These are phyloP conservation scores for Trametes punicea DNA, from an alignment of 768 basidiomycete genomes.

Conservation along the genomic window DNA sequence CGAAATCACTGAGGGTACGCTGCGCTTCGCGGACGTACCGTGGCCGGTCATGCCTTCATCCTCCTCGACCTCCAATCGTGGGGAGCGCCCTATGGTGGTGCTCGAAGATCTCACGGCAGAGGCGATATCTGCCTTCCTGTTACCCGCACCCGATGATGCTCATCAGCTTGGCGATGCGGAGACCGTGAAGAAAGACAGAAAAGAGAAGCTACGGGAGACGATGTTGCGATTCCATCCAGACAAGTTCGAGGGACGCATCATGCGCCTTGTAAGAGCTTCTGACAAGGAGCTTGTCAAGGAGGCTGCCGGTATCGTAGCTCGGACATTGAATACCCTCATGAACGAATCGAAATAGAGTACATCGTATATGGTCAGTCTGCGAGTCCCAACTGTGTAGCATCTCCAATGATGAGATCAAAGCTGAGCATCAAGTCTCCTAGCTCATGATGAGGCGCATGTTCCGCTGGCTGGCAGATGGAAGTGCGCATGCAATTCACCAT, in stretches of 20 bases:
- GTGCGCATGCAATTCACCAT: no score
- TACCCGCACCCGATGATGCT: slow-evolving; percentile 29
- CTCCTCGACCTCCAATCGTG: background rate
- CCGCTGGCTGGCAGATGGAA: no score
- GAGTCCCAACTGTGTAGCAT: background rate
- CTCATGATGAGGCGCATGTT: no score
- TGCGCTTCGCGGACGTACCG: slow-evolving; percentile 62
- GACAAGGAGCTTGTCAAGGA: slow-evolving; percentile 54
- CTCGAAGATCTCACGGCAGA: slow-evolving; percentile 53
- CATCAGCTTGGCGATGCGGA: slow-evolving; percentile 16
- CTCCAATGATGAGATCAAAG: no score
- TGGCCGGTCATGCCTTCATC: slow-evolving; percentile 53
- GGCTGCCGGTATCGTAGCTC: slow-evolving; percentile 60
- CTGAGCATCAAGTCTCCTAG: no score
- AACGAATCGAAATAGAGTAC: slow-evolving; percentile 18
- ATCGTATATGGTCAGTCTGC: background rate
- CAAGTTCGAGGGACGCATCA: slow-evolving; percentile 75
- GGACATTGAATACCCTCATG: slow-evolving; percentile 59
- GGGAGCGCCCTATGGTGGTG: background rate
- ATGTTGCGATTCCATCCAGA: slow-evolving; percentile 77
- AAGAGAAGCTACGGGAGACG: slow-evolving; percentile 63
- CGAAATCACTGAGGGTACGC: slow-evolving; percentile 22
- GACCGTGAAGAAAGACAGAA: slow-evolving; percentile 44
- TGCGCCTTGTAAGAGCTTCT: slow-evolving; percentile 43
- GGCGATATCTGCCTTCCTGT: slow-evolving; percentile 55